phyloP scores from a whole-genome alignment of 306 rosid species.

The Vicia villosa region DNA sequence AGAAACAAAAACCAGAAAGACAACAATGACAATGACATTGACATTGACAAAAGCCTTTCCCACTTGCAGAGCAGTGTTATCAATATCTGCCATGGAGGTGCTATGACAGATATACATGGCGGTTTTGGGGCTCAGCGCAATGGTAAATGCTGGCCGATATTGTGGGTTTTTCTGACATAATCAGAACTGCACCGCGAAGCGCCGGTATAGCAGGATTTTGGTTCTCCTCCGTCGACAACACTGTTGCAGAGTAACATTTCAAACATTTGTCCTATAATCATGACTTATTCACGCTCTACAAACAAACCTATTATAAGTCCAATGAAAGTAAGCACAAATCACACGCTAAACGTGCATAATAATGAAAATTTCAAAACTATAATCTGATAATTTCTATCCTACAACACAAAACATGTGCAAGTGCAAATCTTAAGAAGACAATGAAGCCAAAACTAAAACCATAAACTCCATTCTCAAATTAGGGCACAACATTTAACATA shows the following conservation, averaged over 20 bases:
- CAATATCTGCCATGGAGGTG: too few relatives aligned
- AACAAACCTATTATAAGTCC: slow-evolving; percentile 3
- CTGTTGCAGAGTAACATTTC: slow-evolving; percentile 9
- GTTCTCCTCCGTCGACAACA: too few relatives aligned
- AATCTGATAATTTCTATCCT: neutral
- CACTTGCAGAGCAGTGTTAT: too few relatives aligned
- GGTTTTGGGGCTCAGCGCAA: too few relatives aligned
- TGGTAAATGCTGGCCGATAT: too few relatives aligned
- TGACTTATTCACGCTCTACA: neutral
- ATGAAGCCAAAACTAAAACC: neutral
- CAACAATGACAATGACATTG: neutral
- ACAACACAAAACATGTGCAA: neutral
- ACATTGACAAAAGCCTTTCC: neutral
- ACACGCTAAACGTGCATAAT: too few relatives aligned
- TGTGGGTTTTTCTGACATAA: too few relatives aligned
- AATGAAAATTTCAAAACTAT: neutral
- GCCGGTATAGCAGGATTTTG: too few relatives aligned
- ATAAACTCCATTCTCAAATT: neutral
- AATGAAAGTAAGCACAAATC: neutral
- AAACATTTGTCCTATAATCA: neutral
- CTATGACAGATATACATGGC: too few relatives aligned
- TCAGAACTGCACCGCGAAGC: too few relatives aligned
- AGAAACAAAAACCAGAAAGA: neutral
- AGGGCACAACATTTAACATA: slow-evolving; percentile 5
- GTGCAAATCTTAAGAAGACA: neutral